Evolutionary conservation across 2,329 filamentous ascomycete species (phyloP).

Genomic region (Aspergillus fructus): DNA sequence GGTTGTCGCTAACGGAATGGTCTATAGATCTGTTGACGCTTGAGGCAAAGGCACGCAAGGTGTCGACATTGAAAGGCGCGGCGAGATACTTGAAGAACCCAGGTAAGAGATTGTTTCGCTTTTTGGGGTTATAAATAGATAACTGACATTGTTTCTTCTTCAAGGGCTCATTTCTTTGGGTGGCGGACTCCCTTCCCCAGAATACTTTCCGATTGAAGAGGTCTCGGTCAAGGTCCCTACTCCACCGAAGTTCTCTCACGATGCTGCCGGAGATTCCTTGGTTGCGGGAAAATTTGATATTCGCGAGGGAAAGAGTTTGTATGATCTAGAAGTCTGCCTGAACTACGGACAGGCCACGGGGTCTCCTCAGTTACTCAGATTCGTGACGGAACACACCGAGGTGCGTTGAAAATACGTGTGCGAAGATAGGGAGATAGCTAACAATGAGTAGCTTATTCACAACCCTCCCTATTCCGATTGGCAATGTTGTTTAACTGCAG

Average conservation of each 20-base stretch:
- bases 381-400: conserved; percentile 93
- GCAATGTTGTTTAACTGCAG: conserved; percentile 78
- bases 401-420: conserved; percentile 25
- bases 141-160: not conserved
- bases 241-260: conserved; percentile 68
- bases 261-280: conserved; percentile 60
- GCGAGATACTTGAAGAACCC: conserved; percentile 76
- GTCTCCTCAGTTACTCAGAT: conserved; percentile 82
- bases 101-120: conserved; percentile 38
- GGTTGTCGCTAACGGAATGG: not conserved
- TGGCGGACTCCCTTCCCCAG: conserved; percentile 82
- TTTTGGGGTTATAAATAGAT: not conserved
- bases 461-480: conserved; percentile 87
- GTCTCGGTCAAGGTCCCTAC: conserved; percentile 72
- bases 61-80: conserved; percentile 76
- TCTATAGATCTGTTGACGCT: conserved; percentile 54
- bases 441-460: conserved; percentile 62
- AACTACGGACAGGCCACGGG: conserved; percentile 92
- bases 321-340: conserved; percentile 80
- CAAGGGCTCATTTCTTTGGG: conserved; percentile 80
- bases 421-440: conserved; percentile 3
- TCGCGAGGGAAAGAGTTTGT: conserved; percentile 59
- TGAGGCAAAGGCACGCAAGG: conserved; percentile 58
- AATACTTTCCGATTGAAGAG: conserved; percentile 89
- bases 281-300: conserved; percentile 83